phyloP scores from a whole-genome alignment of 2,329 filamentous ascomycete genomes.

The Cercospora sp. region DNA sequence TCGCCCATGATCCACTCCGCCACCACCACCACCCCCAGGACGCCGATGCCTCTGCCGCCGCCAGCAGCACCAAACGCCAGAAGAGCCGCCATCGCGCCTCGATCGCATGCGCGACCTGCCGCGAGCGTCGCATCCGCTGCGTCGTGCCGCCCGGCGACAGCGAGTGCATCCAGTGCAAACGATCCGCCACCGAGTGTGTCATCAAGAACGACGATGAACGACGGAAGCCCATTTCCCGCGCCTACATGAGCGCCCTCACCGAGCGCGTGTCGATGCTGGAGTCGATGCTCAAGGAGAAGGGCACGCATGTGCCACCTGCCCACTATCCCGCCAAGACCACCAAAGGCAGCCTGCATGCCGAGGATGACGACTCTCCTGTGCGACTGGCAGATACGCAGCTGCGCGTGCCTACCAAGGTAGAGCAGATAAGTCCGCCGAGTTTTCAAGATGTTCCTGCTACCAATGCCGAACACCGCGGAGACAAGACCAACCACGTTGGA shows the following conservation, averaged over 20 bases:
- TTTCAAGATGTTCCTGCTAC: slow-evolving; percentile 18
- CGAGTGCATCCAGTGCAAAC: slow-evolving; percentile 30
- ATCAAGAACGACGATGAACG: slow-evolving; percentile 34
- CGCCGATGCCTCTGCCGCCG: slow-evolving; percentile 3
- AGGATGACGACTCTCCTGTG: slow-evolving; percentile 28
- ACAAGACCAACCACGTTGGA: slow-evolving; percentile 19
- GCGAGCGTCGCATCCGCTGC: slow-evolving; percentile 31
- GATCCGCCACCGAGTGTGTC: slow-evolving; percentile 28
- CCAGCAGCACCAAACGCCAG: slow-evolving; percentile 19
- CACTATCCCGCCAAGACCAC: slow-evolving; percentile 33
- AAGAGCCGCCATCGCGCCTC: slow-evolving; percentile 28
- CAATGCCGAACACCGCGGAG: slow-evolving; percentile 17
- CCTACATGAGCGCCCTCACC: slow-evolving; percentile 32
- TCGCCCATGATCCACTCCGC: background rate
- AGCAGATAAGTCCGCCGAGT: slow-evolving; percentile 24
- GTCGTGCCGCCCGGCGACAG: slow-evolving; percentile 28
- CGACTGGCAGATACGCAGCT: background rate
- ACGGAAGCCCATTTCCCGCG: slow-evolving; percentile 29
- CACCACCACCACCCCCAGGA: slow-evolving; percentile 15
- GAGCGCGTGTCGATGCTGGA: slow-evolving; percentile 31
- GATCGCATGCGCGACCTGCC: slow-evolving; percentile 28
- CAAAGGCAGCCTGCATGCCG: slow-evolving; percentile 24
- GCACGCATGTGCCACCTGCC: slow-evolving; percentile 26
- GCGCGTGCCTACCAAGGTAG: slow-evolving; percentile 14
- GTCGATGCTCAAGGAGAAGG: slow-evolving; percentile 29